A percentile compares a stretch with the other conserved stretches of the same genome.
These are phyloP conservation scores for Macrotyloma uniflorum DNA, from an alignment of 306 rosid species.

Conservation along the genomic window DNA sequence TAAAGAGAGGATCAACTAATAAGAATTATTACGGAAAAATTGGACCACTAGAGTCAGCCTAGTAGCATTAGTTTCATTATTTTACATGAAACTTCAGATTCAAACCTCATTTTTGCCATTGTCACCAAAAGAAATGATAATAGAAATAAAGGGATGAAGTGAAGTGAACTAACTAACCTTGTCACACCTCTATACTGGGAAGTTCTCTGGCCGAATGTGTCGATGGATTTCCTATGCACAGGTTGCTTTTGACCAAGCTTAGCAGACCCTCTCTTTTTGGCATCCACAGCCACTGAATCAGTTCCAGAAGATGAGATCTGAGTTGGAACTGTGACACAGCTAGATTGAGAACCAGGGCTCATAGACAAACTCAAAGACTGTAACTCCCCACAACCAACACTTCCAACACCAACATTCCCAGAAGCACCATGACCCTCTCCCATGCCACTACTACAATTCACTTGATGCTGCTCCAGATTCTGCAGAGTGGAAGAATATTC, in stretches of 20 bases:
- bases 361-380: conserved; percentile 69
- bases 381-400: conserved; percentile 56
- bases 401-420: conserved; percentile 44
- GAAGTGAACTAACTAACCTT: conserved; percentile 51
- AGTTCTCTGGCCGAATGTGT: conserved; percentile 95
- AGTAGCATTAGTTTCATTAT: not conserved
- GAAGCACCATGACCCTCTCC: conserved; percentile 44
- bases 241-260: conserved; percentile 70
- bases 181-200: conserved; percentile 96
- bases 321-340: conserved; percentile 71
- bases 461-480: conserved; percentile 56
- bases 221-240: conserved; percentile 85
- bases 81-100: not conserved
- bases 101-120: not conserved
- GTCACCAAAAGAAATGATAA: not conserved
- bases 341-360: conserved; percentile 90
- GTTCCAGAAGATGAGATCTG: conserved; percentile 57
- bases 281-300: conserved; percentile 42
- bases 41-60: not conserved
- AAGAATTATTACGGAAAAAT: not conserved
- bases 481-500: conserved; percentile 48
- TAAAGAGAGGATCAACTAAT: not conserved
- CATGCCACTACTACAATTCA: conserved; percentile 23
- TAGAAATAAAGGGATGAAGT: not conserved
- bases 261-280: conserved; percentile 71